phyloP scores from a whole-genome alignment of 768 basidiomycete genomes.

The Stropharia rugosoannulata region DNA sequence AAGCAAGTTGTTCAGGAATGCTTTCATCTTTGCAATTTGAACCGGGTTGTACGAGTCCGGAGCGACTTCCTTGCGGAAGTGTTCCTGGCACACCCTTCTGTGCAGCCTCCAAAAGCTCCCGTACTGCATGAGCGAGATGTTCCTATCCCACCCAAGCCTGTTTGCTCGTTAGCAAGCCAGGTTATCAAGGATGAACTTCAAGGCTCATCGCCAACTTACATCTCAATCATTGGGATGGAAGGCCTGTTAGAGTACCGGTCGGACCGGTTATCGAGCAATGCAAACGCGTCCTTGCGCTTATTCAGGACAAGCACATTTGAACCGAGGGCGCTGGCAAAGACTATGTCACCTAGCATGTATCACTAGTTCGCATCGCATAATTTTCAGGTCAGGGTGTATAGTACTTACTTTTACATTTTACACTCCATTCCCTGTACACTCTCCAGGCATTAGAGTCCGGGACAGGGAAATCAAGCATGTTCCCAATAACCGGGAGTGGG shows the following conservation, averaged over 20 bases:
- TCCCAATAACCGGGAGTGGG: constrained; percentile 13
- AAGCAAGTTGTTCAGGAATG: constrained; percentile 3
- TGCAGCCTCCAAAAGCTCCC: constrained; percentile 4
- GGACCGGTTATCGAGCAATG: neutral
- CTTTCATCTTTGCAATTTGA: neutral
- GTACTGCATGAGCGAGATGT: constrained; percentile 3
- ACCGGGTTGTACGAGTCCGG: constrained; percentile 1
- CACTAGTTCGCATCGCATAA: neutral
- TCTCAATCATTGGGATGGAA: neutral
- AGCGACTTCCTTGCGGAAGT: neutral
- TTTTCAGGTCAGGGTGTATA: neutral
- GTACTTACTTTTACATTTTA: constrained; percentile 17
- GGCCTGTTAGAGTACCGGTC: constrained; percentile 4
- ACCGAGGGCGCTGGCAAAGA: constrained; percentile 12
- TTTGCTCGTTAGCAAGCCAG: neutral
- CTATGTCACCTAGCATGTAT: constrained; percentile 9
- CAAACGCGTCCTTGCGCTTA: constrained; percentile 7
- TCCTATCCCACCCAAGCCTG: neutral
- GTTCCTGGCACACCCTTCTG: constrained; percentile 5
- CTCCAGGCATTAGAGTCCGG: constrained; percentile 8
- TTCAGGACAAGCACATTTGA: constrained; percentile 15
- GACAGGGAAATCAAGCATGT: constrained; percentile 20
- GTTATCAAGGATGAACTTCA: too few species aligned
- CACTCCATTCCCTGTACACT: constrained; percentile 15
- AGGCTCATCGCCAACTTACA: neutral